Conservation (phyloP, 2,329 filamentous ascomycete species). For the Fusarium pseudograminearum region DNA sequence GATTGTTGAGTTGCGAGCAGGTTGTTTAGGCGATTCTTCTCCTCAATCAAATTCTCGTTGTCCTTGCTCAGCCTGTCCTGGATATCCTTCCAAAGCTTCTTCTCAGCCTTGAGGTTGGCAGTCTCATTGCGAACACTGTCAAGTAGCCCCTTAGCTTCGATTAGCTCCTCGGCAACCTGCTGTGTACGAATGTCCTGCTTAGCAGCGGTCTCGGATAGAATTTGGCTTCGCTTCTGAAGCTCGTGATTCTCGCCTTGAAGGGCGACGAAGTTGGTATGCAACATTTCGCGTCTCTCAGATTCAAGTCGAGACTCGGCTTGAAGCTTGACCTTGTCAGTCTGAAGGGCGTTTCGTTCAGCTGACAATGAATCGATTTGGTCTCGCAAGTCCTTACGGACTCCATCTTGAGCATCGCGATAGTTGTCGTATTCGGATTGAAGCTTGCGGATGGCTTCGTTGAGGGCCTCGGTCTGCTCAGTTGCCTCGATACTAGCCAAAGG, state of each 20-base stretch:
- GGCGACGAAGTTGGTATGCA: conserved; percentile 87
- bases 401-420: conserved; percentile 86
- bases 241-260: conserved; percentile 87
- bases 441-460: conserved; percentile 84
- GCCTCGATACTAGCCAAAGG: conserved; percentile 70
- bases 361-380: conserved; percentile 86
- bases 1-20: conserved; percentile 87
- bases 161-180: conserved; percentile 91
- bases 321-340: conserved; percentile 83
- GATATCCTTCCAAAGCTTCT: conserved; percentile 93
- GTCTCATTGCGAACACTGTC: conserved; percentile 93
- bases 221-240: conserved; percentile 83
- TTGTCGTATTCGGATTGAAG: conserved; percentile 90
- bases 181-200: conserved; percentile 92
- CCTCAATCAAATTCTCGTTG: conserved; percentile 85
- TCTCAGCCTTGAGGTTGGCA: conserved; percentile 93
- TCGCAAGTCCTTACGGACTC: conserved; percentile 84
- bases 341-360: conserved; percentile 82
- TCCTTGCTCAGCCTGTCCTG: conserved; percentile 90
- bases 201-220: conserved; percentile 82
- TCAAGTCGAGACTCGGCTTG: conserved; percentile 86
- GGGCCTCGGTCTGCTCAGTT: conserved; percentile 67
- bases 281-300: conserved; percentile 86
- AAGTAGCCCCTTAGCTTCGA: conserved; percentile 83
- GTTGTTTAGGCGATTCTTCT: conserved; percentile 85